Evolutionary conservation across 2,329 filamentous ascomycete genomes (phyloP), one percentile per base, ranked within the genome.

Genomic region (Nemania abortiva): DNA sequence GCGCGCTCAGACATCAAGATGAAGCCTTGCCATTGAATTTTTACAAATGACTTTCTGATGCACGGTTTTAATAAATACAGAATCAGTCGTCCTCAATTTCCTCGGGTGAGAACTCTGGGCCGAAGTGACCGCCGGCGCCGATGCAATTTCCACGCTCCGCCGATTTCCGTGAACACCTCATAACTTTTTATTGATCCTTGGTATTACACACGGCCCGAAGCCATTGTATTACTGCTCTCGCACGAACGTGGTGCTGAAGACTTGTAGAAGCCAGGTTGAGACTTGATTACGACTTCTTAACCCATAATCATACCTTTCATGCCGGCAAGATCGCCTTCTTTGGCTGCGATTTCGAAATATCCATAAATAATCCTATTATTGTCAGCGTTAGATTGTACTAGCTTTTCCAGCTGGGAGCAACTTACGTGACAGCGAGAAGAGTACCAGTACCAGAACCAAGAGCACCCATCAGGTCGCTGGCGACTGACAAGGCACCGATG

Each of bases 311-410:
- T 90, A 66, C 89, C 89, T 82, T 91, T 90, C 88, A 91, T 90
- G 74, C 94, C 93, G 70, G 91, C 88, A 83, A 98, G 91, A 81
- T 99, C 96, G 77, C 96, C 96, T 84, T 99, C 96, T 85, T 98
- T 98, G 78, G 97, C 97, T 27, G 96, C 96, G 79, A 99, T 99
- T 83, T 99, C 96, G 78, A 99, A 99, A 86, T 99, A 99, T 74
- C 95, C 94, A 83, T 99, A 99, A 83, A 99, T 99, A 81, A 99
- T 99, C 71, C 94, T 97, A 76, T 13, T 1, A 20, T 29, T n/a
- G 63, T 81, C 72, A 82, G 77, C 81, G 15, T 2, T 49, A 24
- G 42, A 54, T 27, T 3, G 45, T n/a, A 11, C 18, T 3, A n/a
- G n/a, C 6, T 45, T 15, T 27, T 4, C 15, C 15, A 31, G n/a